Conservation (phyloP, 164 flowering plant species). For the Annona squamosa region DNA sequence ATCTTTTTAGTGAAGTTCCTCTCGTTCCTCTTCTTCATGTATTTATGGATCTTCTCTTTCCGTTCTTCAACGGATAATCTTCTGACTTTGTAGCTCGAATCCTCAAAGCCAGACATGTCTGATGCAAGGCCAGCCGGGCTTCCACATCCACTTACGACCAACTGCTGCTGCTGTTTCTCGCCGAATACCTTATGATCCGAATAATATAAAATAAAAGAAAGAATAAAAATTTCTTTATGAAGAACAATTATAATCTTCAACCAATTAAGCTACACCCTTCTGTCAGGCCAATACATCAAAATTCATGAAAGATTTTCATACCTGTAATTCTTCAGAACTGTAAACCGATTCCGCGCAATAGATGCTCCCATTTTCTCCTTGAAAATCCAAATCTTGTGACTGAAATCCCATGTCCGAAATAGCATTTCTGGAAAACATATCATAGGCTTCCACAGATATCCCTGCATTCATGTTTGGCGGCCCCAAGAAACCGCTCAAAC, state of each 20-base stretch:
- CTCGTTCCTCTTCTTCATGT: constrained; percentile 88
- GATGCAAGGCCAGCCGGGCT: constrained; percentile 36
- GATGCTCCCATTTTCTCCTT: constrained; percentile 55
- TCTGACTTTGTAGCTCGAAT: constrained; percentile 61
- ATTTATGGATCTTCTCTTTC: constrained; percentile 84
- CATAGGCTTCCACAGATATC: constrained; percentile 35
- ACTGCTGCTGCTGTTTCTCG: constrained; percentile 30
- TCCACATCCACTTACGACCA: constrained; percentile 33
- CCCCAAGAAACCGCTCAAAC: constrained; percentile 26
- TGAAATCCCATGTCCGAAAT: constrained; percentile 17
- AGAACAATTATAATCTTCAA: neutral
- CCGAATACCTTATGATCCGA: neutral
- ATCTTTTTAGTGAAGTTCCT: constrained; percentile 97
- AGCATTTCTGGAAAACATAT: constrained; percentile 27
- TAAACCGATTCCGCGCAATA: constrained; percentile 44
- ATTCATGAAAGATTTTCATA: neutral
- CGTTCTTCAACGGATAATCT: constrained; percentile 77
- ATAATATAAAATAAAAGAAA: too few relatives aligned
- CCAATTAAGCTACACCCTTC: too few relatives aligned
- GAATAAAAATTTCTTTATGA: neutral
- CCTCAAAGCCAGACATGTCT: constrained; percentile 62
- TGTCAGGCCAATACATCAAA: too few relatives aligned
- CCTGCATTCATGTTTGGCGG: constrained; percentile 28
- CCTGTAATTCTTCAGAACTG: constrained; percentile 36
- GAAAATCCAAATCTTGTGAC: constrained; percentile 57